Evolutionary conservation across 208 protist genomes (phyloP), one percentile per base, ranked within the genome.

Genomic region (Trypanosoma brucei): DNA sequence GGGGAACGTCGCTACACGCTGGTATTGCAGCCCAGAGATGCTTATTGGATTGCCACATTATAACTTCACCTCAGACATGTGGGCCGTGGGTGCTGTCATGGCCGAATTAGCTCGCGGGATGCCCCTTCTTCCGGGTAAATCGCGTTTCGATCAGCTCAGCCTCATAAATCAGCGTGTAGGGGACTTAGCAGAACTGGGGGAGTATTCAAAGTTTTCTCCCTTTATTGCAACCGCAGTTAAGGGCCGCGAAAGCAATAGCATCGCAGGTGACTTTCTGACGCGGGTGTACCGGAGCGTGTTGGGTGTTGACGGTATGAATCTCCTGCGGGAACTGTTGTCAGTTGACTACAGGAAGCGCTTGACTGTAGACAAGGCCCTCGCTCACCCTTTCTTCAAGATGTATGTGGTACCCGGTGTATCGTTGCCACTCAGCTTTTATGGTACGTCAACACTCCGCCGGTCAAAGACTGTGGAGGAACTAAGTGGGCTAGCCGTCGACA

Each of bases 1-100:
- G 4, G 85, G 92, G 59, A 96, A 97, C 60, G 89, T 97, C 4
- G 88, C 90, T 0, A 97, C 94, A 13, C 84, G 92, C 31, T 97
- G 90, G 90, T 97, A 97, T 68, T 79, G 93, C 39, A 90, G 80
- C 49, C 93, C 93, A n/a, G 87, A 96, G 70, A 92, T 97, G 78
- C 75, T 97, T 34, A 71, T 97, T 22, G 92, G 84, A 3, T 79
- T 85, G 65, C 37, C 78, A 13, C 62, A 84, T 46, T 96, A 96
- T 66, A 66, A 68, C 49, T 86, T 86, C 51, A 63, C 78, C 2
- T 86, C 93, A 2, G 94, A 97, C 68, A 88, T 96, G 69, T 97
- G 91, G 92, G 85, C 92, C 0, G 76, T 93, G 3, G 94, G 94
- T 2, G 85, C 76, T 37, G 95, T 97, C 57, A 94, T 97, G 88